Evolutionary conservation across 2,329 filamentous ascomycete genomes (phyloP), one percentile per base, ranked within the genome.

Genomic region (Hypomyces perniciosus): DNA sequence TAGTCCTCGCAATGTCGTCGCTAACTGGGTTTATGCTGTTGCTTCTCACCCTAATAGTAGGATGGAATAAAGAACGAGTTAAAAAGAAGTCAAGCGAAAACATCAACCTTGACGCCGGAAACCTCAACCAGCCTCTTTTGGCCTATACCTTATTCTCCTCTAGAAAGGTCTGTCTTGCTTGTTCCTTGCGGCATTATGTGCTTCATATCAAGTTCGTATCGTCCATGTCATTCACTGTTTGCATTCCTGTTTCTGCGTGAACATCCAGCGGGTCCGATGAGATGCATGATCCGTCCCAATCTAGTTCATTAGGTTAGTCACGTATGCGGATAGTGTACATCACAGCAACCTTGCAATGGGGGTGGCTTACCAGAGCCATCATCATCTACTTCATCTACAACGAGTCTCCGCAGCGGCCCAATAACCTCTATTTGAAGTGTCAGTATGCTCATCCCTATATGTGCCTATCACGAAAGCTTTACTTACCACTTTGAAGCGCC

Each of bases 341-440:
- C 34, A 26, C 4, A 12, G 12, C 33, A 20, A n/a, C 33, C 10
- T 8, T 29, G n/a, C 26, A 13, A 7, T 10, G 27, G 37, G 42
- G 8, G 30, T 8, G 27, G 76, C 78, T 69, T 78, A 80, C 79
- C 79, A 57, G 79, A 81, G 57, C 68, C 78, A 48, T 82, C 79
- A 47, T 82, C 79, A 54, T 82, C 79, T 50, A 79, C 61, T 53
- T 81, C 76, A 44, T 82, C 79, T 12, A 81, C 72, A 40, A 78
- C 70, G n/a, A 85, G 65, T 44, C 68, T 70, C 35, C 71, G 72
- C 59, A 88, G 72, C n/a, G 69, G 61, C 10, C 73, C 72, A 9
- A 76, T 53, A 4, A 80, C 69, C 29, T 68, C 67, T 70, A 50
- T 40, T 10, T 37, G 28, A 43, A 13, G 10, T 9, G 33, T 57